A percentile compares a stretch with the other conserved stretches of the same genome.
Conservation (phyloP, 495 filamentous ascomycete species). For the Lasiosphaeria ovina region DNA sequence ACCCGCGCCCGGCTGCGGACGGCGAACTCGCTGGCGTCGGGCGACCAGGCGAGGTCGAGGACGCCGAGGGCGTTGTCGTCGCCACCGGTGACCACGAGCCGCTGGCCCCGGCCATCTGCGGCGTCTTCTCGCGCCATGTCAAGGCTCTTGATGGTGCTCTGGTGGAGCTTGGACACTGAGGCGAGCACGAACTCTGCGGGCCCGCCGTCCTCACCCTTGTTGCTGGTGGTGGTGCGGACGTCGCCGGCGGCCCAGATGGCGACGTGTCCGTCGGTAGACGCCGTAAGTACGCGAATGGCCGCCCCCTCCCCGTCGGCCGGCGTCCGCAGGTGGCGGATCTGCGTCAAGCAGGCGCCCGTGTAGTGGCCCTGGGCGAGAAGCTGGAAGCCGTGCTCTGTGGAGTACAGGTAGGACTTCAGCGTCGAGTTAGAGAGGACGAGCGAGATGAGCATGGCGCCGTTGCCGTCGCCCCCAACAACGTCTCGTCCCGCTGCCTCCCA, state of each 20-base stretch:
- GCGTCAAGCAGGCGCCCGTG: slow-evolving; percentile 76
- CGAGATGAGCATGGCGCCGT: slow-evolving; percentile 56
- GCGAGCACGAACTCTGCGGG: slow-evolving; percentile 14
- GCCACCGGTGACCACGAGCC: slow-evolving; percentile 69
- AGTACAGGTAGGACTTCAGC: slow-evolving; percentile 64
- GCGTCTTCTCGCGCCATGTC: slow-evolving; percentile 33
- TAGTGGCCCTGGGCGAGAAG: slow-evolving; percentile 61
- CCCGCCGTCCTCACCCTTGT: background rate
- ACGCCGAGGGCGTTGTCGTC: slow-evolving; percentile 79
- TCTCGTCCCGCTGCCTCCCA: slow-evolving; percentile 5
- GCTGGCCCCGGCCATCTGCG: slow-evolving; percentile 13
- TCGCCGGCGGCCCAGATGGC: slow-evolving; percentile 33
- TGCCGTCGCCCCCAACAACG: slow-evolving; percentile 22
- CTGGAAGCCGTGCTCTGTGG: slow-evolving; percentile 43
- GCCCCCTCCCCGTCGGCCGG: slow-evolving; percentile 10
- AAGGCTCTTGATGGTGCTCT: slow-evolving; percentile 69
- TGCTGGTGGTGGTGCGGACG: background rate
- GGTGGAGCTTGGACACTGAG: slow-evolving; percentile 56
- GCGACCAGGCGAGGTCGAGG: slow-evolving; percentile 40
- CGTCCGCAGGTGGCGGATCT: slow-evolving; percentile 54
- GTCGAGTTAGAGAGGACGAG: slow-evolving; percentile 79
- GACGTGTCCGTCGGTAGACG: slow-evolving; percentile 47
- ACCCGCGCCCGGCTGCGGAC: slow-evolving; percentile 53
- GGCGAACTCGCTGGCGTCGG: slow-evolving; percentile 10
- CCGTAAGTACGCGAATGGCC: slow-evolving; percentile 53